These are phyloP conservation scores for Fragilariopsis cylindrus DNA, from an alignment of 108 stramenopile species.

Conservation along the genomic window DNA sequence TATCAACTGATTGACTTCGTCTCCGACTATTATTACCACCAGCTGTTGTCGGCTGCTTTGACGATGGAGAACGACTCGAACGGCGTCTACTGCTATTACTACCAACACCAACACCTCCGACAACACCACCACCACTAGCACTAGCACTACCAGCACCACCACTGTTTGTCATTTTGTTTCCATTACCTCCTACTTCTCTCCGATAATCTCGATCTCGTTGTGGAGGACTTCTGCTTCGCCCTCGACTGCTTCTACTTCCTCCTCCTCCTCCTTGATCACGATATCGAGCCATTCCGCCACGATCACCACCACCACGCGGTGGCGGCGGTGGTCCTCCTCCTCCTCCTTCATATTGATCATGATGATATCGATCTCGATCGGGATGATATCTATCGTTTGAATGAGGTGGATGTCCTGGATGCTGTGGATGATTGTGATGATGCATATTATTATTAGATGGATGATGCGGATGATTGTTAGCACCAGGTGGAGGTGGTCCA, in stretches of 20 bases:
- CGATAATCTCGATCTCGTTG: conserved; percentile 5
- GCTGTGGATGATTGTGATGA: not conserved
- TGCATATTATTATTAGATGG: no score
- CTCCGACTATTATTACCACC: not conserved
- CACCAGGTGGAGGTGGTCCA: conserved; percentile 22
- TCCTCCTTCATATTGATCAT: not conserved
- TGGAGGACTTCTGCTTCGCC: conserved; percentile 15
- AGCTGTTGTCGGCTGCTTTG: not conserved
- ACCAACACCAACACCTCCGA: conserved; percentile 14
- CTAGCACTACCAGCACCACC: conserved; percentile 19
- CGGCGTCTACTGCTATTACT: conserved; percentile 18
- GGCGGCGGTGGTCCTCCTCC: no score
- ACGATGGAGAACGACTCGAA: conserved; percentile 26
- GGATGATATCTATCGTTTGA: conserved; percentile 15
- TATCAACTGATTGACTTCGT: conserved; percentile 22
- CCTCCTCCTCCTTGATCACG: conserved; percentile 13
- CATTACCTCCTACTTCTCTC: not conserved
- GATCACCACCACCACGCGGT: not conserved
- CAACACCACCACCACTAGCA: conserved; percentile 10
- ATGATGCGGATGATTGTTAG: no score
- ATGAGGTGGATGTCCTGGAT: not conserved
- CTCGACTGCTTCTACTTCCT: conserved; percentile 19
- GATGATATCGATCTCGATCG: conserved; percentile 23
- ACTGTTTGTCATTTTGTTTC: conserved; percentile 2
- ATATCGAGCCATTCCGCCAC: not conserved